Evolutionary conservation across 306 rosid species (phyloP).

Genomic region (Ammopiptanthus mongolicus): DNA sequence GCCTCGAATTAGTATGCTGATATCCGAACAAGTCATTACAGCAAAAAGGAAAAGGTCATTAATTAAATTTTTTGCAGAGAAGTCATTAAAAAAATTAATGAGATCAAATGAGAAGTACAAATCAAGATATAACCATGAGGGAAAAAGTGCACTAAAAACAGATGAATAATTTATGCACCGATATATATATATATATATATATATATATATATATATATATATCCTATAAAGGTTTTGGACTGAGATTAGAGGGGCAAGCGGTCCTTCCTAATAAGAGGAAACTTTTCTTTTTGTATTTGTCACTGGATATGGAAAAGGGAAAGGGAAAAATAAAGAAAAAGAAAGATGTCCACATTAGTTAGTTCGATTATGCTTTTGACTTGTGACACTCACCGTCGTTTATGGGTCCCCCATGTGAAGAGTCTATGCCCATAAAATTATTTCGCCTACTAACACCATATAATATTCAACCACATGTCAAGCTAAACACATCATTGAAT

Average conservation of each 20-base stretch:
- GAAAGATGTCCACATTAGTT: neutral
- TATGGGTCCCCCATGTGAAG: conserved; percentile 28
- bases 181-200: no score
- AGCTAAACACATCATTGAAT: conserved; percentile 20
- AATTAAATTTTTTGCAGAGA: neutral
- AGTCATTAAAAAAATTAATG: neutral
- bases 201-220: no score
- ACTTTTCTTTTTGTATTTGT: neutral
- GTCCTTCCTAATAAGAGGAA: neutral
- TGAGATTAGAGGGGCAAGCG: neutral
- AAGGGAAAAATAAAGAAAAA: no score
- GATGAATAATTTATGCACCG: no score
- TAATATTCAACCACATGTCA: conserved; percentile 37
- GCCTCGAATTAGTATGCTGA: neutral
- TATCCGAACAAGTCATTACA: neutral
- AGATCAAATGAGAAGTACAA: neutral
- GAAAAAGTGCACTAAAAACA: no score
- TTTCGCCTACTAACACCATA: conserved; percentile 27
- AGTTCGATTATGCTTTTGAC: conserved; percentile 16
- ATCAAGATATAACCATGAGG: neutral
- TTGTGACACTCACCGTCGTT: neutral
- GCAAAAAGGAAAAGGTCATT: neutral
- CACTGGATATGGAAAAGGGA: neutral
- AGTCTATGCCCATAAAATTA: conserved; percentile 24
- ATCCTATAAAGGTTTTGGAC: neutral